Base-by-base conservation (phyloP, 139 green algal species). In the Ettlia oleoabundans region DNA sequence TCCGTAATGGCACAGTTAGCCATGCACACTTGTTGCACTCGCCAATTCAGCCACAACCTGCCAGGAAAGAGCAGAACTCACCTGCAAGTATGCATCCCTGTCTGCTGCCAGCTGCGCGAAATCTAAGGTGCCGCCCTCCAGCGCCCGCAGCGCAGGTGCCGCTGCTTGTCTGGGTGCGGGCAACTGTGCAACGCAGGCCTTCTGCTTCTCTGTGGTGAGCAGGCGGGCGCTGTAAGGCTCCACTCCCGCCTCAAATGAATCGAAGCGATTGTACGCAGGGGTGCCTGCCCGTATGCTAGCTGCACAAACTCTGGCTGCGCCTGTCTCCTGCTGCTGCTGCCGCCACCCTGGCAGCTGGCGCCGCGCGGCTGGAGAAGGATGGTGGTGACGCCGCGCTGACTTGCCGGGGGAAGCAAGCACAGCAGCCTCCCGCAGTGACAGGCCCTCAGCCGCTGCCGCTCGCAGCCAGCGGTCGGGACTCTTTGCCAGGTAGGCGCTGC, bases 401-500 rank as follows among this genome's bases (percentile, higher is more conserved):
- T 80, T 80, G 73, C 73, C 73, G 3, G 73, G 73, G 1, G 73
- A 80, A 4, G 38, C 35, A 35, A 80, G 40, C 6, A 68, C 73
- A 19, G 73, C 73, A 2, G 73, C 73, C 3, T 80, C 53, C 0
- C 73, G 73, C 24, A 80, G 73, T 24, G 73, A 80, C 26, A 80
- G 10, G 35, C 73, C 73, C 51, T 80, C 35, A 18, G 73, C 73
- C 6, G 73, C 73, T 5, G 73, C 73, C 0, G 73, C 73, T 4
- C 35, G 52, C 53, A 80, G 35, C 73, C 73, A 80, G 53, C 73
- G 73, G 73, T 80, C 53, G 37, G 73, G 73, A 53, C 73, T 80
- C 35, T 40, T 38, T 1, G 73, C 73, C 73, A 80, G 52, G 19
- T 66, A 40, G 5, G 52, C 53, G 30, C 42, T 35, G 47, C 41